Base-by-base conservation (phyloP, 495 filamentous ascomycete genomes). In the Haplographium delicatum region DNA sequence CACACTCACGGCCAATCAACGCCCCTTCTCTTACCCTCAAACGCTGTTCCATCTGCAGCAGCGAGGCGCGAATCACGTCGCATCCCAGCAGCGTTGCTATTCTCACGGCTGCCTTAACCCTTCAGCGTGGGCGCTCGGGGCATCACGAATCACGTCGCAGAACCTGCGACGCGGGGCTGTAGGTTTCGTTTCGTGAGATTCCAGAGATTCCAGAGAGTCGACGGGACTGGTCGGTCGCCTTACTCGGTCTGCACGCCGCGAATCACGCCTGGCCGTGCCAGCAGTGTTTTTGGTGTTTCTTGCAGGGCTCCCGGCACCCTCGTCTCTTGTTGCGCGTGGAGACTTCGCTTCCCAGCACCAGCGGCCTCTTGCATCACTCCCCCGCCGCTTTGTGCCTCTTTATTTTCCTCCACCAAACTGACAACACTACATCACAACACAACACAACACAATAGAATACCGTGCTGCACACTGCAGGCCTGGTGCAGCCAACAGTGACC, bases 401-500 rank as follows among this genome's bases (percentile, higher is more conserved):
- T 18, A 9, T 25, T 26, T 37, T 38, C 16, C 8, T 25, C 16
- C 20, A 6, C 19, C 19, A 4, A 24, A 26, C 39, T 4, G 6
- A 6, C 38, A 41, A 20, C 38, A 25, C 2, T 8, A 25, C 39
- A 43, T 3, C 20, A 10, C 19, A 43, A 13, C 4, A 23, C 4
- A 25, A 26, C 39, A 43, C n/a, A n/a, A n/a, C n/a, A n/a, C n/a
- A n/a, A n/a, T n/a, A n/a, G n/a, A n/a, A n/a, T n/a, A n/a, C n/a
- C n/a, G n/a, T n/a, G 10, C 43, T 50, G 44, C 42, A 53, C 51
- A 45, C 56, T 55, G 49, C 56, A 56, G 25, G 19, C 51, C 43
- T 45, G 50, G 45, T 58, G 51, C 51, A 53, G 27, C 47, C 46
- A 53, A 28, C 59, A 52, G n/a, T 31, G 49, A 59, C 45, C 46